Evolutionary conservation across 1,139 yeast species (phyloP), one percentile per base, ranked within the genome.

Genomic region (Suhomyces choctaworum): DNA sequence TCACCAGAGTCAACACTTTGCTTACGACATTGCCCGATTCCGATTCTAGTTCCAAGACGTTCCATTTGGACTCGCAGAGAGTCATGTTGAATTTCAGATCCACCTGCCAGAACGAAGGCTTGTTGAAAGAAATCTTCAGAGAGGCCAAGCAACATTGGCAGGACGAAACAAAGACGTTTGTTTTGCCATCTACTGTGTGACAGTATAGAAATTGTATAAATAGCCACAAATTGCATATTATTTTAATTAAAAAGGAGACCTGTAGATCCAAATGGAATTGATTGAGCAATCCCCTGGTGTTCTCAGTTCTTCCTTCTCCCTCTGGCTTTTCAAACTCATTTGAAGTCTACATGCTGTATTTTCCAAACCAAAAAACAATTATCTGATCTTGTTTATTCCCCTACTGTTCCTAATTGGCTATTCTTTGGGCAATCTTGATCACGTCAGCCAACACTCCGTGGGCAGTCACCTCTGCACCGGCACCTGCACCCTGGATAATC

Each of bases 381-480:
- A n/a, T n/a, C n/a, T n/a, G n/a, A n/a, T n/a, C n/a, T n/a, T n/a
- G n/a, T n/a, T n/a, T n/a, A n/a, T n/a, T n/a, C n/a, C n/a, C n/a
- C n/a, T n/a, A n/a, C n/a, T n/a, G n/a, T n/a, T n/a, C n/a, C n/a
- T 56, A 67, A 39, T 55, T 55, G 37, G 80, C 79, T 29, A 86
- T 68, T 72, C 96, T 82, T 70, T 90, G 90, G 28, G 95, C 95
- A 50, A 87, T 80, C 70, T 86, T 90, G 58, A 94, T 77, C 22
- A 87, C 81, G 60, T 92, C 98, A 34, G 95, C 96, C 52, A 92
- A 75, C 32, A 94, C 97, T 63, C 98, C 98, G 61, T 94, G 95
- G 42, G 99, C 98, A 37, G 99, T 92, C 36, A 92, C 97, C 27
- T 82, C 97, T 41, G 96, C 96, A 64, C 98, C 98, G 22, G 98